Evolutionary conservation across 352 stramenopile species (phyloP).

Genomic region (Phytophthora citricola): DNA sequence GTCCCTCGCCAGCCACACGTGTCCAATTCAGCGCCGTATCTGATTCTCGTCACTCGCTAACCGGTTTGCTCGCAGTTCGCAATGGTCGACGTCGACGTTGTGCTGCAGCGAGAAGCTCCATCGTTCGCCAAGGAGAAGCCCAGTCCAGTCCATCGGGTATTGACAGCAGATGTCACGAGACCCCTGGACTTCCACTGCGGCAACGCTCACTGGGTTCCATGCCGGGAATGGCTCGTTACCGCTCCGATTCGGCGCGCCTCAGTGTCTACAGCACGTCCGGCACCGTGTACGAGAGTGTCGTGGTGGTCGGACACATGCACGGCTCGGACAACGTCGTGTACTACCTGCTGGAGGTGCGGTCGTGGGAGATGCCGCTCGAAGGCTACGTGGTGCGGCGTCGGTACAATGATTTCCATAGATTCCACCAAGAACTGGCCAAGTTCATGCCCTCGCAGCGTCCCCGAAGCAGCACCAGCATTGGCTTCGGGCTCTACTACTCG

Average conservation of each 20-base stretch:
- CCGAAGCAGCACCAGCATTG: conserved; percentile 27
- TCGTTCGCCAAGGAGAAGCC: conserved; percentile 12
- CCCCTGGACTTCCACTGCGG: conserved; percentile 29
- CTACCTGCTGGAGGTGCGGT: conserved; percentile 79
- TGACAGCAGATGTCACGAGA: conserved; percentile 12
- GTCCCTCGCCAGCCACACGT: conserved; percentile 10
- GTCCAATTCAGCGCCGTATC: conserved; percentile 26
- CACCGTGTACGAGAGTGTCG: conserved; percentile 74
- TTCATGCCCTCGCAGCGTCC: conserved; percentile 55
- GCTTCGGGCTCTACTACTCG: conserved; percentile 47
- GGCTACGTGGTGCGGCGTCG: conserved; percentile 78
- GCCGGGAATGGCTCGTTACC: conserved; percentile 35
- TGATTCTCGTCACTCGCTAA: conserved; percentile 19
- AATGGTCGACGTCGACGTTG: conserved; percentile 29
- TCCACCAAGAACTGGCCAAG: conserved; percentile 61
- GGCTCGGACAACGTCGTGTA: conserved; percentile 76
- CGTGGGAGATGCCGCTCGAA: conserved; percentile 76
- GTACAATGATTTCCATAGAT: conserved; percentile 79
- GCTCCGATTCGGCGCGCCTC: conserved; percentile 45
- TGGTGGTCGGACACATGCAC: conserved; percentile 70
- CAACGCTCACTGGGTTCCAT: conserved; percentile 40
- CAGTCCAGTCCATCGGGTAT: conserved; percentile 8
- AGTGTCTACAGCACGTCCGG: conserved; percentile 75
- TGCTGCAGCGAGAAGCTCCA: conserved; percentile 20
- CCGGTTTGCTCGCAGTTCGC: conserved; percentile 6